Percentiles rank a stretch among this genome's conserved stretches.
Evolutionary conservation across 2,329 filamentous ascomycete genomes (phyloP).

Genomic region (Rhinocladiella mackenziei): DNA sequence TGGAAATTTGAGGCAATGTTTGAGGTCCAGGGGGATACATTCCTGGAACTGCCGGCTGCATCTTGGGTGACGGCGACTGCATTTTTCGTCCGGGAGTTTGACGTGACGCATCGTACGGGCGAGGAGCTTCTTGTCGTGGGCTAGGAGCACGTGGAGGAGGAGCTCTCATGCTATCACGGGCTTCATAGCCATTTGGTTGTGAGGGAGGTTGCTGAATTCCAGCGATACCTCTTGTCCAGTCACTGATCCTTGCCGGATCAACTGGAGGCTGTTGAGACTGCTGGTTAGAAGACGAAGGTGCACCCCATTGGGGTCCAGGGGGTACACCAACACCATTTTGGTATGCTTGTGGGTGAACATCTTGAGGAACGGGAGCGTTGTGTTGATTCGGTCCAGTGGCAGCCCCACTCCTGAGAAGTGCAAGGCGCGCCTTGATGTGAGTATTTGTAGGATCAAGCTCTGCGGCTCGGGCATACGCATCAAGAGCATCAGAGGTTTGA

Average conservation of each 20-base stretch:
- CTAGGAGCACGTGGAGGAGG: slow-evolving; percentile 69
- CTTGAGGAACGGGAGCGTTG: slow-evolving; percentile 82
- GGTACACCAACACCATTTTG: slow-evolving; percentile 80
- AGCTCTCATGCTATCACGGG: slow-evolving; percentile 67
- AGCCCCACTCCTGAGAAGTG: slow-evolving; percentile 79
- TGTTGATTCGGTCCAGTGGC: slow-evolving; percentile 68
- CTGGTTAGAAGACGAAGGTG: slow-evolving; percentile 52
- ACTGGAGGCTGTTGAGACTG: slow-evolving; percentile 45
- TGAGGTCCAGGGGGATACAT: slow-evolving; percentile 46
- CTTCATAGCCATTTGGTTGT: slow-evolving; percentile 73
- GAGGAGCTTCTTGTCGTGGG: slow-evolving; percentile 68
- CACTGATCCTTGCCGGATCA: slow-evolving; percentile 52
- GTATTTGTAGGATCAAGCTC: slow-evolving; percentile 90
- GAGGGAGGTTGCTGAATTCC: slow-evolving; percentile 64
- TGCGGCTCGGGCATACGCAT: slow-evolving; percentile 90
- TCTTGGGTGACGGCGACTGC: slow-evolving; percentile 58
- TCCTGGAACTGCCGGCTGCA: slow-evolving; percentile 50
- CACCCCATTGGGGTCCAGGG: slow-evolving; percentile 84
- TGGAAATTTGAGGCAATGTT: slow-evolving; percentile 50
- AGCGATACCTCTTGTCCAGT: slow-evolving; percentile 66
- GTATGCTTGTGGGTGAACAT: slow-evolving; percentile 93
- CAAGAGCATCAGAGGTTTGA: slow-evolving; percentile 91
- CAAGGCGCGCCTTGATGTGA: slow-evolving; percentile 91
- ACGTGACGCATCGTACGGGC: slow-evolving; percentile 63
- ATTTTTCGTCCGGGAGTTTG: slow-evolving; percentile 48